Evolutionary conservation across 805 yeast genomes (phyloP).

Genomic region (Candida odintsovae): DNA sequence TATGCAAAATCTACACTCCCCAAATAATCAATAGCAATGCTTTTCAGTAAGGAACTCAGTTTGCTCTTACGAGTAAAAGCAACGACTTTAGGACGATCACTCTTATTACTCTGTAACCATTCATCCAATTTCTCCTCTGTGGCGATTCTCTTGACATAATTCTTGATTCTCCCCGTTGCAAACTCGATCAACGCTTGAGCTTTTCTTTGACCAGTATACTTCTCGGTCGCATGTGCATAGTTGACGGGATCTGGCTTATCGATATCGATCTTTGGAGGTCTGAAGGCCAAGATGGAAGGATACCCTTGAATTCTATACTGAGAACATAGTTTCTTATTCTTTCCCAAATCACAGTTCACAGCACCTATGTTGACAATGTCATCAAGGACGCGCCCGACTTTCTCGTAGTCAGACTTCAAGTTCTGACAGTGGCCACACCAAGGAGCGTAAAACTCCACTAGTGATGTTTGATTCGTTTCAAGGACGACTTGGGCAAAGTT

Average conservation of each 20-base stretch:
- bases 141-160: conserved; percentile 51
- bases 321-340: conserved; percentile 66
- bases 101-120: conserved; percentile 11
- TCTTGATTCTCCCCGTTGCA: conserved; percentile 54
- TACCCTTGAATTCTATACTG: conserved; percentile 63
- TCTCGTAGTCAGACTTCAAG: conserved; percentile 56
- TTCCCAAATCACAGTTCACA: conserved; percentile 74
- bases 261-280: conserved; percentile 63
- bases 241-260: conserved; percentile 13
- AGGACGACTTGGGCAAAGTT: conserved; percentile 65
- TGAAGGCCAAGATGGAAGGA: conserved; percentile 78
- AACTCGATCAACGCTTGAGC: conserved; percentile 49
- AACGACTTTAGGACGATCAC: conserved; percentile 35
- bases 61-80: conserved; percentile 46
- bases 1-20: conserved; percentile 44
- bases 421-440: conserved; percentile 96
- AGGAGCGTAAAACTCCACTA: conserved; percentile 91
- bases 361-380: conserved; percentile 66
- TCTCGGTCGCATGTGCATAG: conserved; percentile 46
- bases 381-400: conserved; percentile 55
- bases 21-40: conserved; percentile 66
- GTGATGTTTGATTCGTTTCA: conserved; percentile 67
- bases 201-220: conserved; percentile 57
- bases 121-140: conserved; percentile 27
- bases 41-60: conserved; percentile 51